phyloP scores from a whole-genome alignment of 495 filamentous ascomycete genomes.

The Talaromyces stipitatus region DNA sequence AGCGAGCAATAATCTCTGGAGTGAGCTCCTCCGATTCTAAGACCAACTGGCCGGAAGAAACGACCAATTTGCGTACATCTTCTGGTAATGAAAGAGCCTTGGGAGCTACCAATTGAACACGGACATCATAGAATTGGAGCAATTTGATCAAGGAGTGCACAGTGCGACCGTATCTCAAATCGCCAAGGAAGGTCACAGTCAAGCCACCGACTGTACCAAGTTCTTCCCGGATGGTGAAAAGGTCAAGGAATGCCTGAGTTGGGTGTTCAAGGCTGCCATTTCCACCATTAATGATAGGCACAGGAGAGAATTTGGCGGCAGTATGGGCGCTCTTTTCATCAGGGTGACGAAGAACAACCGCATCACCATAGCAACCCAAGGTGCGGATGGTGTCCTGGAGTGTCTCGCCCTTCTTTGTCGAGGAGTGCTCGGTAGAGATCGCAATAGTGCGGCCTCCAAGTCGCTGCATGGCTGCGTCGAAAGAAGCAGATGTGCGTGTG shows the following conservation, averaged over 20 bases:
- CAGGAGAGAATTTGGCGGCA: conserved; percentile 76
- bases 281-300: conserved; percentile 93
- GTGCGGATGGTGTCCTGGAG: conserved; percentile 92
- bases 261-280: conserved; percentile 94
- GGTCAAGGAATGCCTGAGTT: conserved; percentile 95
- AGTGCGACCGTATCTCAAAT: conserved; percentile 85
- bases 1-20: conserved; percentile 70
- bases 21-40: conserved; percentile 70
- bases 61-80: conserved; percentile 62
- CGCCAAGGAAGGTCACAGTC: conserved; percentile 91
- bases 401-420: conserved; percentile 85
- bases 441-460: conserved; percentile 77
- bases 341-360: conserved; percentile 88
- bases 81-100: conserved; percentile 67
- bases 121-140: conserved; percentile 88
- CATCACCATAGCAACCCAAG: conserved; percentile 88
- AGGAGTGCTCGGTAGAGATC: conserved; percentile 72
- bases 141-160: conserved; percentile 93
- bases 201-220: conserved; percentile 88
- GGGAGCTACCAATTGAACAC: conserved; percentile 85
- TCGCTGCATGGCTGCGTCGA: conserved; percentile 96
- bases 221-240: conserved; percentile 97
- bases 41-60: conserved; percentile 64
- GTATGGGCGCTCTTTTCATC: conserved; percentile 66
- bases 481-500: conserved; percentile 90